Conservation (phyloP, 148 eudicot genomes). For the Fagopyrum tataricum region DNA sequence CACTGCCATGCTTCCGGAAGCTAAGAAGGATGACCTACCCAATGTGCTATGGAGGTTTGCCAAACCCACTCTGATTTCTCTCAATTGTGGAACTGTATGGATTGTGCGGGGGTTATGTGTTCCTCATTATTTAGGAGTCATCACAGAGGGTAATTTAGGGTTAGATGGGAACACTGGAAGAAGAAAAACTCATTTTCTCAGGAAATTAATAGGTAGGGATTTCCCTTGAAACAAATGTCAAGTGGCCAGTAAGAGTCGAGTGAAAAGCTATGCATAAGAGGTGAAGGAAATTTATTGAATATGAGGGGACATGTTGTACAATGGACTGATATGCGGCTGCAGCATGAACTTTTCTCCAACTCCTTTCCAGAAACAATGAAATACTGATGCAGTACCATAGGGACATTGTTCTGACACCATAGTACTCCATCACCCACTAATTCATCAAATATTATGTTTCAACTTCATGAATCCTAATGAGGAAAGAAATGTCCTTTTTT, state of each 20-base stretch:
- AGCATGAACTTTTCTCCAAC: not conserved
- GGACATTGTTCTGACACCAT: not conserved
- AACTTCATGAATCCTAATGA: not conserved
- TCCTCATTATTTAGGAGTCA: not conserved
- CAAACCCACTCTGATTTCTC: not conserved
- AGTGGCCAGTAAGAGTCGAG: not conserved
- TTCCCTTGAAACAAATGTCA: not conserved
- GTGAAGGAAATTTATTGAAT: not conserved
- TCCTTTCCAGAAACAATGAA: not conserved
- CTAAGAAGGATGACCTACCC: conserved; percentile 67
- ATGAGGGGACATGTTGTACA: not conserved
- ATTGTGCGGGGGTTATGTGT: not conserved
- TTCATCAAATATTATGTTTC: not conserved
- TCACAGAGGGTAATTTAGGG: not conserved
- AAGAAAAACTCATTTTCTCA: not conserved
- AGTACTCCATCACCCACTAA: not conserved
- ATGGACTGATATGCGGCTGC: not conserved
- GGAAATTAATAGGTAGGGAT: not conserved
- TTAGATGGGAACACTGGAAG: not conserved
- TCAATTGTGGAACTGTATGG: not conserved
- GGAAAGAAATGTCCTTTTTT: not conserved
- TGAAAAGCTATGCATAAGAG: not conserved
- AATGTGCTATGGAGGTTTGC: conserved; percentile 76
- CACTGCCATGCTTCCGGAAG: conserved; percentile 74
- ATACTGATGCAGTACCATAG: not conserved